Conservation (phyloP, 2,329 filamentous ascomycete species). For the Tolypocladium tundrense region DNA sequence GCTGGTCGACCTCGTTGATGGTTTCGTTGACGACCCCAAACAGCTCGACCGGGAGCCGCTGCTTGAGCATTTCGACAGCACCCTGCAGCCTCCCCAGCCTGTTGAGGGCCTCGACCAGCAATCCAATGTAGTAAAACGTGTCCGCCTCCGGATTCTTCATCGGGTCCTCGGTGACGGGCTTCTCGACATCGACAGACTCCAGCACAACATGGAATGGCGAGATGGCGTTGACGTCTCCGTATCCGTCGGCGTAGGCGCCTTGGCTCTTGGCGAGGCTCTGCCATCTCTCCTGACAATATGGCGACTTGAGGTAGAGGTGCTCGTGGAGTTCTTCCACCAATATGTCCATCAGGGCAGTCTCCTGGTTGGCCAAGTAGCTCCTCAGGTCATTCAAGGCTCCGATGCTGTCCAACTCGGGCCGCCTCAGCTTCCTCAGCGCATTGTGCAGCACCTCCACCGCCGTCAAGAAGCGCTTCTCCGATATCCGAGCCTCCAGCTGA, state of each 20-base stretch:
- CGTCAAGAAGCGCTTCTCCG: constrained; percentile 87
- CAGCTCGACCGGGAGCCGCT: constrained; percentile 84
- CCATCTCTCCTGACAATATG: constrained; percentile 95
- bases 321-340: constrained; percentile 95
- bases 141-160: constrained; percentile 91
- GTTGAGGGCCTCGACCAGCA: constrained; percentile 82
- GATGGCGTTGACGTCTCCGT: constrained; percentile 33
- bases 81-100: constrained; percentile 78
- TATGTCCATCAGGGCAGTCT: constrained; percentile 85
- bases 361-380: constrained; percentile 85
- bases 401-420: constrained; percentile 83
- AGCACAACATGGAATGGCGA: constrained; percentile 49
- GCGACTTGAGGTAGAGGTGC: constrained; percentile 93
- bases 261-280: constrained; percentile 67
- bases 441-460: constrained; percentile 89
- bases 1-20: constrained; percentile 84
- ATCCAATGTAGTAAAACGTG: constrained; percentile 83
- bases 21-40: constrained; percentile 93
- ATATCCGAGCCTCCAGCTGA: constrained; percentile 86
- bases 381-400: constrained; percentile 79
- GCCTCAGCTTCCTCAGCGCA: constrained; percentile 71
- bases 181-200: constrained; percentile 50
- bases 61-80: constrained; percentile 83
- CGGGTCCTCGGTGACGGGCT: constrained; percentile 68
- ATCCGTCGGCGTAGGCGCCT: constrained; percentile 38